Percentiles rank a stretch among this genome's conserved stretches.
phyloP scores from a whole-genome alignment of 2,329 filamentous ascomycete species.

The Cytospora piceicola region DNA sequence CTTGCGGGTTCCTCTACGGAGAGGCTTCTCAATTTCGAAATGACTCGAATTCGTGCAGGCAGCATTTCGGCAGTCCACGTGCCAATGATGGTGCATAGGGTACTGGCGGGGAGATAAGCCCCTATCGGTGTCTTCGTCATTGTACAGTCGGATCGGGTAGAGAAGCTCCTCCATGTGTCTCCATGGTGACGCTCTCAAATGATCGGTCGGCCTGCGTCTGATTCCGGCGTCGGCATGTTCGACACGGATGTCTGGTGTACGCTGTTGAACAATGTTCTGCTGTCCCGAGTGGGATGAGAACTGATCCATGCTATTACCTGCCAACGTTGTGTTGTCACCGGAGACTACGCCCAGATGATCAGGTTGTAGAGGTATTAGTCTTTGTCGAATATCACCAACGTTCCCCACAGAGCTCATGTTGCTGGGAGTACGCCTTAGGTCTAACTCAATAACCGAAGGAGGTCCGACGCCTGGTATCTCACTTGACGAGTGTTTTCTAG shows the following conservation, averaged over 20 bases:
- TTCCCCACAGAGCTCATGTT: not conserved
- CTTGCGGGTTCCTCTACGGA: conserved; percentile 12
- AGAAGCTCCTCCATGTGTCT: conserved; percentile 35
- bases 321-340: not conserved
- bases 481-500: not conserved
- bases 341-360: not conserved
- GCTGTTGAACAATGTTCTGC: not conserved
- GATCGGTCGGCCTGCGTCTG: not conserved
- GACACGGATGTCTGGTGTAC: not conserved
- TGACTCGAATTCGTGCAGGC: conserved; percentile 16
- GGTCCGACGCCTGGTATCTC: not conserved
- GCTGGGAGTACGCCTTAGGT: not conserved
- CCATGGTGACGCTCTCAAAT: conserved; percentile 34
- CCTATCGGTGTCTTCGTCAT: conserved; percentile 29
- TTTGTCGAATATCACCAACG: not conserved
- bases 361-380: not conserved
- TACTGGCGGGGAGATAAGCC: conserved; percentile 33
- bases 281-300: not conserved
- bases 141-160: conserved; percentile 33
- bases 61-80: not conserved
- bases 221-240: not conserved
- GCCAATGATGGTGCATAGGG: conserved; percentile 9
- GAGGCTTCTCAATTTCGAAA: conserved; percentile 22
- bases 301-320: not conserved
- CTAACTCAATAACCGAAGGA: not conserved